Evolutionary conservation across 129 eudicot genomes (phyloP).

Genomic region (Artemisia argyi): DNA sequence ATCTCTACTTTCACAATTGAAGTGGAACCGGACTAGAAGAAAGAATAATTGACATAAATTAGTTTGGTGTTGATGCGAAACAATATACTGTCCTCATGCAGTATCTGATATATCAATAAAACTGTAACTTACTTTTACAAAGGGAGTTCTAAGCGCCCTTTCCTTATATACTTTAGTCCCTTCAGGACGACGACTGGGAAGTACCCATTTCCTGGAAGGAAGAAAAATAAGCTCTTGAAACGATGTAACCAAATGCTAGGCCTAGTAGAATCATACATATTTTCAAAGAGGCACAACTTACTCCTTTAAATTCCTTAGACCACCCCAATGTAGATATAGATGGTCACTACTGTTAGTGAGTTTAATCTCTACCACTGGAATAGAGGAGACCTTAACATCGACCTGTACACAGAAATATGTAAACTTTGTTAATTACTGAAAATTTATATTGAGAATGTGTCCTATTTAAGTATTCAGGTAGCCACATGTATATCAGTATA

Average conservation of each 20-base stretch:
- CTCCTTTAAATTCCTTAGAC: conserved; percentile 50
- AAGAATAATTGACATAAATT: conserved; percentile 14
- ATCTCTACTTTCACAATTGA: conserved; percentile 66
- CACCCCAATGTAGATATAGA: conserved; percentile 87
- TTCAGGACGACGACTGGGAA: conserved; percentile 70
- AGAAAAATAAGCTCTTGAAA: conserved; percentile 13
- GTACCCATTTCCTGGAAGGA: conserved; percentile 63
- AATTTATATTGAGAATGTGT: not conserved
- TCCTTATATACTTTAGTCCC: conserved; percentile 75
- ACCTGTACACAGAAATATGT: conserved; percentile 48
- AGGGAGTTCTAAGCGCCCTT: conserved; percentile 81
- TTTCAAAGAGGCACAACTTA: conserved; percentile 27
- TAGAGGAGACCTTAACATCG: conserved; percentile 47
- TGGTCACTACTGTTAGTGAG: conserved; percentile 50
- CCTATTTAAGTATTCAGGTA: conserved; percentile 3
- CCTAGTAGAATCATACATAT: conserved; percentile 10
- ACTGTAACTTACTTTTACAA: conserved; percentile 53
- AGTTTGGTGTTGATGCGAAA: conserved; percentile 15
- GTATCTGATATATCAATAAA: not conserved
- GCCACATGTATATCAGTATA: conserved; percentile 7
- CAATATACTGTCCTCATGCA: not conserved
- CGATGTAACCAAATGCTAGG: not conserved
- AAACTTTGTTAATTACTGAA: conserved; percentile 17
- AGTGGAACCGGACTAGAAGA: conserved; percentile 58
- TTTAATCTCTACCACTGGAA: conserved; percentile 51